These are phyloP conservation scores for Tricholoma sp. DNA, from an alignment of 768 basidiomycete genomes.

Conservation along the genomic window DNA sequence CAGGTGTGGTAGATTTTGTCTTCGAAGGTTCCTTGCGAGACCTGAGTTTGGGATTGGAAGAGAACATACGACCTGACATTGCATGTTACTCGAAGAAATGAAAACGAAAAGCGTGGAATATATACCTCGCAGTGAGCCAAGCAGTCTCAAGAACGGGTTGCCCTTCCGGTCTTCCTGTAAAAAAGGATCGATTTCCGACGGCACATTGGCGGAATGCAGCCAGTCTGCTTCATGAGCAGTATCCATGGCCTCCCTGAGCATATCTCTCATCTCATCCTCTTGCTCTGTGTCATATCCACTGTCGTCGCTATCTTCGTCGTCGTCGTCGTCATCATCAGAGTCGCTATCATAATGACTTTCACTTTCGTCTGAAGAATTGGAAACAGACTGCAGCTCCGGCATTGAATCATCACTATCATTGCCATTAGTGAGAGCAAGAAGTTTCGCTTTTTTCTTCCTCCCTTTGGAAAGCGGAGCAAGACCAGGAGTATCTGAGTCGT, in stretches of 20 bases:
- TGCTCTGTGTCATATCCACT: constrained; percentile 61
- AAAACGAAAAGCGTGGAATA: not conserved
- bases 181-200: constrained; percentile 38
- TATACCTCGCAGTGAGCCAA: constrained; percentile 70
- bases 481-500: constrained; percentile 18
- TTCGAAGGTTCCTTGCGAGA: constrained; percentile 4
- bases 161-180: constrained; percentile 50
- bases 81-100: not conserved
- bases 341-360: constrained; percentile 27
- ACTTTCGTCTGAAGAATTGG: constrained; percentile 50
- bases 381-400: constrained; percentile 64
- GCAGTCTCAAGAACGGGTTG: constrained; percentile 75
- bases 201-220: constrained; percentile 40
- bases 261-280: constrained; percentile 58
- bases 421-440: constrained; percentile 48
- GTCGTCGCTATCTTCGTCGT: constrained; percentile 29
- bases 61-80: constrained; percentile 58
- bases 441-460: constrained; percentile 27
- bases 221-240: constrained; percentile 56
- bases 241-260: constrained; percentile 72
- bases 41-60: constrained; percentile 37
- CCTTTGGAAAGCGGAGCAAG: constrained; percentile 8
- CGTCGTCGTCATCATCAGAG: constrained; percentile 33
- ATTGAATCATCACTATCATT: constrained; percentile 48
- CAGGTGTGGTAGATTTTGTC: not conserved